Conservation (phyloP, 225 moss, liverwort and hornwort genomes). For the Lunularia cruciata region DNA sequence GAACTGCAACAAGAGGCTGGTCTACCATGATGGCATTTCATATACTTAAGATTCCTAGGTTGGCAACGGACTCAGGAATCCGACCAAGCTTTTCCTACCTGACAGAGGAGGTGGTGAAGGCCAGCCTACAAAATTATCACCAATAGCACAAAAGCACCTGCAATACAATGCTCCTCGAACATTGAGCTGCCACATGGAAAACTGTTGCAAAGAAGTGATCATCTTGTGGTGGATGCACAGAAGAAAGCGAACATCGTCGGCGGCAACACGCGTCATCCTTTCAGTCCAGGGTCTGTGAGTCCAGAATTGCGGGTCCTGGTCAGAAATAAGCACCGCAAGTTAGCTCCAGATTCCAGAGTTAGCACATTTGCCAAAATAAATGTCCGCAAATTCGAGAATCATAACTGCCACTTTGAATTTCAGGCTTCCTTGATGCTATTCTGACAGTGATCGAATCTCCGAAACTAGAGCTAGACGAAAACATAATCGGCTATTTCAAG, state of each 20-base stretch:
- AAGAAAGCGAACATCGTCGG: slow-evolving; percentile 94
- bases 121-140: slow-evolving; percentile 56
- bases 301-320: slow-evolving; percentile 93
- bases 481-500: too few relatives aligned
- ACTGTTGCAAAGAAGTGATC: slow-evolving; percentile 53
- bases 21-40: neutral
- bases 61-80: neutral
- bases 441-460: too few relatives aligned
- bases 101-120: slow-evolving; percentile 53
- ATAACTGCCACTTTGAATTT: too few relatives aligned
- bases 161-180: slow-evolving; percentile 87
- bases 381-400: too few relatives aligned
- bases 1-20: neutral
- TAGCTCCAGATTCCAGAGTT: slow-evolving; percentile 16
- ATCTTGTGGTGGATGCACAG: slow-evolving; percentile 77
- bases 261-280: slow-evolving; percentile 95
- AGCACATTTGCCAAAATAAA: neutral
- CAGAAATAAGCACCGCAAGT: slow-evolving; percentile 42
- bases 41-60: neutral
- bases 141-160: slow-evolving; percentile 77
- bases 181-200: slow-evolving; percentile 77
- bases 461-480: too few relatives aligned
- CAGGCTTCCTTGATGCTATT: too few relatives aligned
- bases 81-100: slow-evolving; percentile 39
- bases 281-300: slow-evolving; percentile 92